Percentiles rank a stretch among this genome's conserved stretches.
phyloP scores from a whole-genome alignment of 305 asterid species.

The Striga hermonthica region DNA sequence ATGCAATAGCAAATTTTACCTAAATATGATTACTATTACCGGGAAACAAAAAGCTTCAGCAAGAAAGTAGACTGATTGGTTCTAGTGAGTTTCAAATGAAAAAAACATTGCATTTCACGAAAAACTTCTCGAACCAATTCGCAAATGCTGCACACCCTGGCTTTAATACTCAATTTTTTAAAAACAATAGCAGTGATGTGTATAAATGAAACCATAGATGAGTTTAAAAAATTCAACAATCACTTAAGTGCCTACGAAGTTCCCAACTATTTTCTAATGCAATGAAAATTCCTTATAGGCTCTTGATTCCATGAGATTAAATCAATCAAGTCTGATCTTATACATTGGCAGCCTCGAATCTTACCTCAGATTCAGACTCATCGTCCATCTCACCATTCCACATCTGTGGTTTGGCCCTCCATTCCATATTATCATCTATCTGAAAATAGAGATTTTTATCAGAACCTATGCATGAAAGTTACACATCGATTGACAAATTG shows the following conservation, averaged over 20 bases:
- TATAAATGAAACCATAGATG: not conserved
- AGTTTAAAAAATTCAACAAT: not conserved
- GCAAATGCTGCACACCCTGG: too few species aligned
- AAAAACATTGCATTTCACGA: not conserved
- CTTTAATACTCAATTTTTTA: too few species aligned
- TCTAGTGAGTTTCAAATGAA: too few species aligned
- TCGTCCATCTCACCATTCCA: slow-evolving; percentile 1
- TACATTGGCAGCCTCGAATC: not conserved
- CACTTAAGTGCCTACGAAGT: not conserved
- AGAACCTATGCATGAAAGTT: not conserved
- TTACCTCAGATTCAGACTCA: slow-evolving; percentile 1
- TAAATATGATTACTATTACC: too few species aligned
- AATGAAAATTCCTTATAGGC: not conserved
- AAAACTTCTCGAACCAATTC: not conserved
- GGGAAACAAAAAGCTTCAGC: too few species aligned
- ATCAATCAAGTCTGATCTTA: too few species aligned
- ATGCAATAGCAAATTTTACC: too few species aligned
- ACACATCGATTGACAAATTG: not conserved
- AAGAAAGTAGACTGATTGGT: too few species aligned
- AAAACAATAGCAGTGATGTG: not conserved
- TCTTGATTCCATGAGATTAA: not conserved
- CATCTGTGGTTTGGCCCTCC: not conserved
- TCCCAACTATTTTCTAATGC: not conserved
- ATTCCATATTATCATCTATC: not conserved
- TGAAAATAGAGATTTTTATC: not conserved